These are phyloP conservation scores for Macrophomina pseudophaseolina DNA, from an alignment of 2,329 filamentous ascomycete genomes.

Conservation along the genomic window DNA sequence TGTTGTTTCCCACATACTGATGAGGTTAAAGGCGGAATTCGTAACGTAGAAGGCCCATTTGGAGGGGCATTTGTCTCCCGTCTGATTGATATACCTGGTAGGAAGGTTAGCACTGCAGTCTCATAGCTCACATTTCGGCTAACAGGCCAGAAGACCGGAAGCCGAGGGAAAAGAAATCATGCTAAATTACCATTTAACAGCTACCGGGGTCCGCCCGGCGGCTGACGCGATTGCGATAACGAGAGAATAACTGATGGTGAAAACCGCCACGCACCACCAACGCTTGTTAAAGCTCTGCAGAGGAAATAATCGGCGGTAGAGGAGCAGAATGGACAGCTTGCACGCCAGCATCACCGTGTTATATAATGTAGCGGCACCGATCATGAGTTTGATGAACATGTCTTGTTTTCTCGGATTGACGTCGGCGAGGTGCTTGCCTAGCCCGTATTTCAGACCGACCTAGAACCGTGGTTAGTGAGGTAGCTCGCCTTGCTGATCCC, in stretches of 20 bases:
- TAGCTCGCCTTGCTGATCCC: neutral
- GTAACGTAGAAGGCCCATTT: slow-evolving; percentile 7
- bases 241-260: slow-evolving; percentile 19
- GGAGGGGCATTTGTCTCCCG: neutral
- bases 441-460: neutral
- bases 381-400: slow-evolving; percentile 2
- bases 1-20: neutral
- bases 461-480: neutral
- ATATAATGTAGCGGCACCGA: slow-evolving; percentile 22
- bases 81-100: neutral
- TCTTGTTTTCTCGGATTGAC: neutral
- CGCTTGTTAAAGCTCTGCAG: neutral
- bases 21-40: slow-evolving; percentile 9
- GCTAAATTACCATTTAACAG: slow-evolving; percentile 1
- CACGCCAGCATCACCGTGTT: slow-evolving; percentile 25
- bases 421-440: slow-evolving; percentile 15
- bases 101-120: too few relatives aligned
- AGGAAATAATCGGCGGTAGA: slow-evolving; percentile 28
- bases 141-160: neutral
- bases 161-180: neutral
- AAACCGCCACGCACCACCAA: slow-evolving; percentile 7
- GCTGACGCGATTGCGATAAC: slow-evolving; percentile 5
- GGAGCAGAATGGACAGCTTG: slow-evolving; percentile 28
- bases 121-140: too few relatives aligned
- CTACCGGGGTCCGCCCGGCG: neutral